Evolutionary conservation across 139 green algal species (phyloP), one percentile per base, ranked within the genome.

Genomic region (Chlamydomonas incerta): DNA sequence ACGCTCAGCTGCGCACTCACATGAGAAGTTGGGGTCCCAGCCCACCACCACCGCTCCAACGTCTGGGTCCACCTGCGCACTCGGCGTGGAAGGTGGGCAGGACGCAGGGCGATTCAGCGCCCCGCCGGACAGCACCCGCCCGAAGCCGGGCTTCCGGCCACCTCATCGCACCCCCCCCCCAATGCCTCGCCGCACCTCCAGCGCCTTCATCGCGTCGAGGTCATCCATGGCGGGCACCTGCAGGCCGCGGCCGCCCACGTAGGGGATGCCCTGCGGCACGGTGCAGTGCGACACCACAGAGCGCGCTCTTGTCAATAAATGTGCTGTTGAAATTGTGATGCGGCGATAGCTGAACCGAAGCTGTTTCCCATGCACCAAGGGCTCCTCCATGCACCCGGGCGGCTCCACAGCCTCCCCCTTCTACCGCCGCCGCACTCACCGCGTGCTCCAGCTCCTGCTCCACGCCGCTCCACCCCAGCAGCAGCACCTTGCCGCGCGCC

Each of bases 1-100:
- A n/a, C n/a, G n/a, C n/a, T n/a, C n/a, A n/a, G n/a, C n/a, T n/a
- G n/a, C n/a, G n/a, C n/a, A 62, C 55, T 21, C 55, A 23, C 55
- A 62, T 24, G 34, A 82, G 62, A 96, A 96, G 14, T 28, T 3
- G 14, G 82, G 73, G 71, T 96, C 94, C 87, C 89, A 95, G 21
- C 92, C 91, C 34, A 95, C 89, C 46, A 96, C 85, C 47, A 96
- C 92, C 1, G 91, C 92, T 0, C 92, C 90, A 26, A 96, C 92
- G 46, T 52, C 33, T 0, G 79, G 72, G 71, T 96, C 94, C 21
- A 96, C 46, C 87, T 93, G 79, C 63, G 87, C 31, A n/a, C n/a
- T n/a, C n/a, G 3, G 55, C 50, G 47, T 33, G 57, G 58, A 57
- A 17, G n/a, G 69, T 41, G 26, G 75, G 47, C n/a, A n/a, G n/a